Percentiles rank a stretch among this genome's conserved stretches.
Evolutionary conservation across 345 rosid genomes (phyloP).

Genomic region (Crucihimalaya himalaica): DNA sequence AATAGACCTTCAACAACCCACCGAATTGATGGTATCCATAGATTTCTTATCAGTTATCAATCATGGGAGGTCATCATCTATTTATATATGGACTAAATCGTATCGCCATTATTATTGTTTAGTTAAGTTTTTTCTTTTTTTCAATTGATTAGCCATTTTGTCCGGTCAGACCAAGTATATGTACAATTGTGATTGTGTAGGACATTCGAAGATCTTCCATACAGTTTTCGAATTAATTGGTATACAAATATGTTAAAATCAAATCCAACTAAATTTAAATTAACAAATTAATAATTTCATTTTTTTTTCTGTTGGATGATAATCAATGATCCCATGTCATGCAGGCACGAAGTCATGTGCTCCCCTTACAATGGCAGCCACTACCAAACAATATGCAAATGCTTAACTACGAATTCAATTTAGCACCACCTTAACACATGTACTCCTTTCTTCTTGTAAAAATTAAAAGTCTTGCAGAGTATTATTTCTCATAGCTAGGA

Average conservation of each 20-base stretch:
- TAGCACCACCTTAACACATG: not conserved
- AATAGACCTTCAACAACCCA: conserved; percentile 28
- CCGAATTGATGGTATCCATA: conserved; percentile 30
- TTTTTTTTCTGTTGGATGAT: not conserved
- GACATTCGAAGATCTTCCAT: conserved; percentile 22
- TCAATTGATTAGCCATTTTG: conserved; percentile 23
- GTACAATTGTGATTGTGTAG: conserved; percentile 23
- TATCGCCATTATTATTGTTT: conserved; percentile 5
- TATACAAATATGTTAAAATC: not conserved
- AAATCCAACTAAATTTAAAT: not conserved
- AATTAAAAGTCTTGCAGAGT: too few species aligned
- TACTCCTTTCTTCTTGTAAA: not conserved
- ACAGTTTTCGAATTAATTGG: not conserved
- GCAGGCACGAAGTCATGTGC: conserved; percentile 35
- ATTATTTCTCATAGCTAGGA: too few species aligned
- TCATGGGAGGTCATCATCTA: conserved; percentile 29
- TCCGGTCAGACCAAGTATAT: conserved; percentile 18
- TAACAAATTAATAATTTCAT: not conserved
- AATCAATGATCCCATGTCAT: conserved; percentile 5
- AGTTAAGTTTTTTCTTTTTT: not conserved
- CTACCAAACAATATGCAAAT: conserved; percentile 1
- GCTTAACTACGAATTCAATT: not conserved
- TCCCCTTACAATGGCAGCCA: conserved; percentile 16
- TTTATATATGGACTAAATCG: conserved; percentile 24
- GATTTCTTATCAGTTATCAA: conserved; percentile 35